phyloP scores from a whole-genome alignment of 1,284 basidiomycete species.

The Wolfiporia cocos region DNA sequence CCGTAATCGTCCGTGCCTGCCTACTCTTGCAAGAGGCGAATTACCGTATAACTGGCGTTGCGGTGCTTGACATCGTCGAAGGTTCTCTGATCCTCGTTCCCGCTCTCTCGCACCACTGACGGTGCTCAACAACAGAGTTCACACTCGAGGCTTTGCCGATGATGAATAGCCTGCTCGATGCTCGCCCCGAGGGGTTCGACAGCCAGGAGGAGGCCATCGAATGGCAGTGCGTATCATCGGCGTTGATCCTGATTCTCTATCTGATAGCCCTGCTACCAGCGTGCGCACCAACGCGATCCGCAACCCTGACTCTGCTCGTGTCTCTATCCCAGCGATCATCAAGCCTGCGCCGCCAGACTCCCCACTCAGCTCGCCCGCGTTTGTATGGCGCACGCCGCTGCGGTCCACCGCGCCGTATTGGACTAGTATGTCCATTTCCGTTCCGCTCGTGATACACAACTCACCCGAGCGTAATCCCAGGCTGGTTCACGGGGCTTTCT shows the following conservation, averaged over 20 bases:
- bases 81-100: no score
- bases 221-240: constrained; percentile 79
- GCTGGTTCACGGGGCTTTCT: constrained; percentile 89
- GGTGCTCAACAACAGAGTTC: constrained; percentile 67
- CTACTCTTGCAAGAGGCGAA: constrained; percentile 60
- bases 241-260: no score
- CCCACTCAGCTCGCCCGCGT: constrained; percentile 27
- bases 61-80: constrained; percentile 95
- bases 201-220: constrained; percentile 82
- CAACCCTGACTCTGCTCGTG: constrained; percentile 73
- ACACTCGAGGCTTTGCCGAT: constrained; percentile 87
- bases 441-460: no score
- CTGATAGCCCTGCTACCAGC: constrained; percentile 39
- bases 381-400: constrained; percentile 83
- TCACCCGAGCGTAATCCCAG: constrained; percentile 31
- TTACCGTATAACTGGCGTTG: constrained; percentile 77
- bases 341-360: constrained; percentile 40
- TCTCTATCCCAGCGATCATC: constrained; percentile 80
- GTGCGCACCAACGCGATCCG: constrained; percentile 73
- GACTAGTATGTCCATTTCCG: constrained; percentile 51
- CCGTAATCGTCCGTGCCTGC: constrained; percentile 73
- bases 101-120: no score
- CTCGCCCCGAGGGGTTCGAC: constrained; percentile 80
- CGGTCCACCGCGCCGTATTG: constrained; percentile 86
- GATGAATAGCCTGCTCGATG: constrained; percentile 86